Evolutionary conservation across 2,329 filamentous ascomycete genomes (phyloP), one percentile per base, ranked within the genome.

Genomic region (Alternaria tenuissima): DNA sequence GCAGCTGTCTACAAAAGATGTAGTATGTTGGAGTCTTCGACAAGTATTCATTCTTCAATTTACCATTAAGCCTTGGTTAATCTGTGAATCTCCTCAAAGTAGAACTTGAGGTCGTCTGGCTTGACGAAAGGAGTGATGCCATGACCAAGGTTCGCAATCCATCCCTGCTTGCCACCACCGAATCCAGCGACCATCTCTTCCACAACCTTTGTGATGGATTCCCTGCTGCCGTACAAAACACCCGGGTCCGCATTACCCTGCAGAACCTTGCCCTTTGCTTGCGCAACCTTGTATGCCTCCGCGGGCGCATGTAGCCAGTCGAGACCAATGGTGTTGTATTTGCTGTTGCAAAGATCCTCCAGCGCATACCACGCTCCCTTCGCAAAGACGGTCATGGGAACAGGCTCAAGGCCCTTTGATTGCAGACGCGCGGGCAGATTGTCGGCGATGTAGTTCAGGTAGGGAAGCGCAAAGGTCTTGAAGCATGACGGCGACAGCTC

Each of bases 171-270:
- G 55, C 90, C 91, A 63, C 89, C 88, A 61, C 86, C 85, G 75
- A 98, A 99, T 0, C 94, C 94, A 63, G 89, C 82, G 1, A 96
- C 92, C 91, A 97, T 97, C 47, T 89, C 84, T 79, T 94, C 86
- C 7, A 97, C 94, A 0, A 89, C 91, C 66, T 86, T 83, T 4
- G 93, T 95, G 67, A 99, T 98, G 44, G 89, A 87, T 64, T 90
- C 88, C 65, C 86, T 89, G 7, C 90, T 89, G 41, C 95, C 95
- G 75, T 99, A 99, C 48, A 99, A 80, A 22, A 97, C 88, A 38
- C 95, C 95, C 0, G 95, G 95, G 75, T 99, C 95, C 22, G 95
- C 94, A 77, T 99, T 99, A 51, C 95, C 95, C 79, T 99, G 95
- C 63, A 99, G 84, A 0, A 93, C 91, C 85, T 78, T 96, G 83